Percentiles rank a stretch among this genome's conserved stretches.
Conservation (phyloP, 352 stramenopile genomes). For the Pythium aquatile region DNA sequence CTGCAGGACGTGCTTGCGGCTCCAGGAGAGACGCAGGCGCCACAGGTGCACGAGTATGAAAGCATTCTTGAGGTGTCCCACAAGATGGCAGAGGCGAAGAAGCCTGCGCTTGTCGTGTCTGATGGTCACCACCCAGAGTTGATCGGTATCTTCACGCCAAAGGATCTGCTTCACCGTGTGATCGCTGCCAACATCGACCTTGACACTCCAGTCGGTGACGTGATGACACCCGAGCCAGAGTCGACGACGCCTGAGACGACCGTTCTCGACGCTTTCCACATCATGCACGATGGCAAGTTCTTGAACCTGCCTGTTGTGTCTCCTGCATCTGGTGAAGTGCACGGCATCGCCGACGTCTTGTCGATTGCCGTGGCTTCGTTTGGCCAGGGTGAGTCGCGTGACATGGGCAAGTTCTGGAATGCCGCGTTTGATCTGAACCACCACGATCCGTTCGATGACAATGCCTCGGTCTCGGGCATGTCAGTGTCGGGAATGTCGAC, state of each 20-base stretch:
- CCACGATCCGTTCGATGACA: slow-evolving; percentile 54
- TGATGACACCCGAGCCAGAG: slow-evolving; percentile 97
- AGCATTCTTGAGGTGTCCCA: slow-evolving; percentile 69
- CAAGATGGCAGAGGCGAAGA: slow-evolving; percentile 76
- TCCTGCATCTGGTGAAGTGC: slow-evolving; percentile 60
- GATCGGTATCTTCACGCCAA: slow-evolving; percentile 97
- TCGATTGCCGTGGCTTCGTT: slow-evolving; percentile 79
- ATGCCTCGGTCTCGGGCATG: slow-evolving; percentile 29
- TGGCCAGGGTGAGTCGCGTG: slow-evolving; percentile 59
- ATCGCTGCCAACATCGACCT: slow-evolving; percentile 90
- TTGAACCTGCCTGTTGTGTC: slow-evolving; percentile 95
- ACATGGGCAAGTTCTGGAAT: slow-evolving; percentile 80
- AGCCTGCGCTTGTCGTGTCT: slow-evolving; percentile 76
- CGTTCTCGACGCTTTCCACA: slow-evolving; percentile 96
- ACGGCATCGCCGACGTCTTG: slow-evolving; percentile 80
- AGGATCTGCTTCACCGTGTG: slow-evolving; percentile 96
- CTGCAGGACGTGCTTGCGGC: slow-evolving; percentile 71
- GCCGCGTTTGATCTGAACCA: slow-evolving; percentile 58
- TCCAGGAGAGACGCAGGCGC: slow-evolving; percentile 62
- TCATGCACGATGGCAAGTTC: slow-evolving; percentile 98
- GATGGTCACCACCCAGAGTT: slow-evolving; percentile 62
- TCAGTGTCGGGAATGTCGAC: slow-evolving; percentile 54
- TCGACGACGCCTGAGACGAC: slow-evolving; percentile 91
- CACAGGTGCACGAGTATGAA: slow-evolving; percentile 70
- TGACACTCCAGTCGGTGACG: slow-evolving; percentile 86